Evolutionary conservation across 139 green algal genomes (phyloP).

Genomic region (Edaphochlamys debaryana): DNA sequence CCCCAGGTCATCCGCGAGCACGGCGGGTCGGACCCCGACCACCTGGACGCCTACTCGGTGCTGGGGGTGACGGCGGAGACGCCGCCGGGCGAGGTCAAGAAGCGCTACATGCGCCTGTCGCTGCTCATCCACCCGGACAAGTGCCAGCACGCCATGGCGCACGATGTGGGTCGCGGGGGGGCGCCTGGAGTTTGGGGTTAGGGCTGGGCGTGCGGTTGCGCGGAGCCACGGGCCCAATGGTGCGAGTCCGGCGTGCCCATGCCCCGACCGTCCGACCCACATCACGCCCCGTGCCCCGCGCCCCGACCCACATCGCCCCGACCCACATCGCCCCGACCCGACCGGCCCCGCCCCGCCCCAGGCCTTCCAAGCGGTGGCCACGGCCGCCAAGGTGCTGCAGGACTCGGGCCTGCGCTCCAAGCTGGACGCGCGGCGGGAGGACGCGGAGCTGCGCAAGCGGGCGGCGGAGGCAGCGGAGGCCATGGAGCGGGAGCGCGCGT

Average conservation of each 20-base stretch:
- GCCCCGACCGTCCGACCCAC: too few relatives aligned
- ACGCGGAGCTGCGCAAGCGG: constrained; percentile 64
- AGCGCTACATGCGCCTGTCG: constrained; percentile 83
- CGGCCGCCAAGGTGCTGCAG: constrained; percentile 73
- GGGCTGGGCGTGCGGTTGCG: background rate
- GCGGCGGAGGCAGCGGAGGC: constrained; percentile 58
- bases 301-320: too few relatives aligned
- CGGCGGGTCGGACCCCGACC: background rate
- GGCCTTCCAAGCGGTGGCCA: constrained; percentile 79
- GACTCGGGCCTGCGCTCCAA: constrained; percentile 50
- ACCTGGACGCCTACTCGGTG: constrained; percentile 72
- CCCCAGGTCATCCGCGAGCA: constrained; percentile 62
- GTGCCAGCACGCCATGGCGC: constrained; percentile 70
- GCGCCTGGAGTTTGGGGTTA: too few relatives aligned
- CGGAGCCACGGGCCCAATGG: too few relatives aligned
- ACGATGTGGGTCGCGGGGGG: constrained; percentile 31
- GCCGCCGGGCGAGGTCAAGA: constrained; percentile 67
- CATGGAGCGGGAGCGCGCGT: constrained; percentile 72
- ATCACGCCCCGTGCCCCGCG: too few relatives aligned
- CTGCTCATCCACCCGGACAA: constrained; percentile 92
- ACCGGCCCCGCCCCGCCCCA: constrained; percentile 5
- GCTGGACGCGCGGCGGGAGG: constrained; percentile 68
- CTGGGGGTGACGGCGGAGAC: constrained; percentile 64
- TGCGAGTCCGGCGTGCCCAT: too few relatives aligned
- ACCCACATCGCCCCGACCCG: too few relatives aligned